Conservation (phyloP, 2,329 filamentous ascomycete species). For the Plenodomus lindquistii region DNA sequence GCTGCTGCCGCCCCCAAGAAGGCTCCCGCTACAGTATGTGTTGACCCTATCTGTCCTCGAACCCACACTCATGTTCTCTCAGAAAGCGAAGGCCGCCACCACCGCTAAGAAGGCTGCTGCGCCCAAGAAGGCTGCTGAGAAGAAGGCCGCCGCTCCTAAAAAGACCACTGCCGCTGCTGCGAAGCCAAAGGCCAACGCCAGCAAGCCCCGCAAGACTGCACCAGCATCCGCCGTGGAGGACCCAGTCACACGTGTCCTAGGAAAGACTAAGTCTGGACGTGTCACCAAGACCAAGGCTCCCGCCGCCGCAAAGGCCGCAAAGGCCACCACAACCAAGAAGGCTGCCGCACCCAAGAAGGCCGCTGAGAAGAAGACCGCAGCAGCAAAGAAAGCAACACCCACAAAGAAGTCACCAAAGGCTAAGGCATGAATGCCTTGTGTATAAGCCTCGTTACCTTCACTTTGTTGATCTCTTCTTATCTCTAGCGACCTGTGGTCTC, state of each 20-base stretch:
- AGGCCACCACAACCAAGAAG: conserved; percentile 44
- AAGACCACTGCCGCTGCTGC: conserved; percentile 26
- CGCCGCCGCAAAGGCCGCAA: conserved; percentile 22
- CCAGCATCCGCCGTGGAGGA: conserved; percentile 67
- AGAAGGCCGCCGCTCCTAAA: conserved; percentile 47
- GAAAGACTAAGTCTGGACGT: conserved; percentile 85
- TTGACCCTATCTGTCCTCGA: neutral
- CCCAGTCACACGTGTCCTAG: conserved; percentile 67
- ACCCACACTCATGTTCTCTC: conserved; percentile 14
- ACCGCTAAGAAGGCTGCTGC: conserved; percentile 37
- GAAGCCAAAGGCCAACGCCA: conserved; percentile 52
- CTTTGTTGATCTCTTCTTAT: conserved; percentile 33
- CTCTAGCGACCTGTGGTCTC: conserved; percentile 15
- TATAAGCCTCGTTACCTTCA: conserved; percentile 14
- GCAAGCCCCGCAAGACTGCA: conserved; percentile 53
- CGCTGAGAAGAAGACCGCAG: conserved; percentile 53
- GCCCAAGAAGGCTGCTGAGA: conserved; percentile 46
- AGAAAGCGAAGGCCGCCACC: conserved; percentile 35
- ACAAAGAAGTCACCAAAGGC: conserved; percentile 33
- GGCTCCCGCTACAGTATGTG: conserved; percentile 31
- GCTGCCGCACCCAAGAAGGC: conserved; percentile 48
- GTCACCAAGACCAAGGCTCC: conserved; percentile 70
- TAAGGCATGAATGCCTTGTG: conserved; percentile 30
- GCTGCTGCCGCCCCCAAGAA: conserved; percentile 25
- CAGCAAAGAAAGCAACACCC: conserved; percentile 50